Conservation (phyloP, 495 filamentous ascomycete species). For the Filosporella fistucella region DNA sequence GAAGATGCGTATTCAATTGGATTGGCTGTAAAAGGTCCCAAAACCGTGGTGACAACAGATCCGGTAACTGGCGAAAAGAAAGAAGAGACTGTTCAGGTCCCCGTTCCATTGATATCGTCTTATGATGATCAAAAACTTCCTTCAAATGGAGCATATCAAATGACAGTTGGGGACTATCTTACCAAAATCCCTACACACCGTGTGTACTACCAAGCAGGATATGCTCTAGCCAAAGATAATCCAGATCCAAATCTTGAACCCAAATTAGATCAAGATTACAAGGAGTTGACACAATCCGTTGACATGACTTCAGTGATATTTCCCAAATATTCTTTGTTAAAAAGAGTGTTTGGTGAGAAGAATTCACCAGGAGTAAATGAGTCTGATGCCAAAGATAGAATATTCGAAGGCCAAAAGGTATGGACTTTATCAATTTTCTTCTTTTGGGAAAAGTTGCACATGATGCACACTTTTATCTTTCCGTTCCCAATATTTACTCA, state of each 20-base stretch:
- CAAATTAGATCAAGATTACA: neutral
- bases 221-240: neutral
- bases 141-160: constrained; percentile 4
- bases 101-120: no score
- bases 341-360: neutral
- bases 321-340: neutral
- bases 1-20: neutral
- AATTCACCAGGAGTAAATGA: neutral
- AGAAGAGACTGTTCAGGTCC: no score
- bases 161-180: constrained; percentile 14
- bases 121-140: neutral
- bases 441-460: neutral
- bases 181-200: neutral
- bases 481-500: no score
- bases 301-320: constrained; percentile 2
- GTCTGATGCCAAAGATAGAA: neutral
- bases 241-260: no score
- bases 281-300: neutral
- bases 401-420: neutral
- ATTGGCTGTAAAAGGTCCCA: neutral
- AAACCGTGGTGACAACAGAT: neutral
- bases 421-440: neutral
- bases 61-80: no score
- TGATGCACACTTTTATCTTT: neutral
- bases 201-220: constrained; percentile 2